These are phyloP conservation scores for Penicillium cosmopolitanum DNA, from an alignment of 495 filamentous ascomycete species.

Conservation along the genomic window DNA sequence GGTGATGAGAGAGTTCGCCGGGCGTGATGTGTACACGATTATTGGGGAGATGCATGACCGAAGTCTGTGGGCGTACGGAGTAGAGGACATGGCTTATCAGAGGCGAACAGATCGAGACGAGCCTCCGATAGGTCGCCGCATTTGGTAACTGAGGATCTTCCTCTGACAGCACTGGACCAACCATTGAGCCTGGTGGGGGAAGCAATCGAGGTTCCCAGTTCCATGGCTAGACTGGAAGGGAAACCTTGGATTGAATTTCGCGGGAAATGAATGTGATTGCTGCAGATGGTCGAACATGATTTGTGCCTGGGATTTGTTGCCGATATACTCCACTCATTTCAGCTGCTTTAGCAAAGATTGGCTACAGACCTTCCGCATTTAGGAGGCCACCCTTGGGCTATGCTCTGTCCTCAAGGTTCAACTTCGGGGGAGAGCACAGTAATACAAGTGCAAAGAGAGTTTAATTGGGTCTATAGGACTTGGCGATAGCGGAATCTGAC, in stretches of 20 bases:
- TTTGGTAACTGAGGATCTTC: constrained; percentile 13
- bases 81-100: constrained; percentile 20
- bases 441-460: not conserved
- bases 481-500: not conserved
- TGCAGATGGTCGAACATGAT: constrained; percentile 5
- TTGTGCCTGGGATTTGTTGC: constrained; percentile 23
- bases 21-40: constrained; percentile 17
- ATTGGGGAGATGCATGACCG: constrained; percentile 17
- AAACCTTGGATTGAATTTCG: constrained; percentile 16
- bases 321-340: constrained; percentile 5
- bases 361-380: constrained; percentile 9
- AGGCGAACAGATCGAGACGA: not conserved
- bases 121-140: constrained; percentile 4
- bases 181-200: constrained; percentile 8
- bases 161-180: constrained; percentile 22
- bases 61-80: constrained; percentile 1
- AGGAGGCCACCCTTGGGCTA: not conserved
- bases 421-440: not conserved
- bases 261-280: constrained; percentile 20
- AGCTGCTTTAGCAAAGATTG: constrained; percentile 6
- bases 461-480: not conserved
- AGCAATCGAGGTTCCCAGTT: constrained; percentile 6
- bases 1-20: constrained; percentile 18
- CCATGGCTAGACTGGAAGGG: constrained; percentile 17
- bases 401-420: not conserved